These are phyloP conservation scores for Fraxinus cuspidata DNA, from an alignment of 257 asterid species.

Conservation along the genomic window DNA sequence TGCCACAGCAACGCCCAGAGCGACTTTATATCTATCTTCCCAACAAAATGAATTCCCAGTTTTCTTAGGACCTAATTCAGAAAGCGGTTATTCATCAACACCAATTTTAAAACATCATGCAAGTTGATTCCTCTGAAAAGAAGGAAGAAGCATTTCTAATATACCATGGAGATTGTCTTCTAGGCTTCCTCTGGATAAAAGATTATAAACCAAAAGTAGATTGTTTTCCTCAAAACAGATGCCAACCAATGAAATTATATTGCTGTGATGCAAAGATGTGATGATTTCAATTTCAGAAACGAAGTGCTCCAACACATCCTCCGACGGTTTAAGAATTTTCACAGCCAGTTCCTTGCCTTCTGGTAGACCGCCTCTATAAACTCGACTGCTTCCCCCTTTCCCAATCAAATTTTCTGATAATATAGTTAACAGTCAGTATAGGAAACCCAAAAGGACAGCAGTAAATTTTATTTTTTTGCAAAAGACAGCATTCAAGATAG, in stretches of 20 bases:
- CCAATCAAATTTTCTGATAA: conserved; percentile 77
- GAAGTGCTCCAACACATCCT: conserved; percentile 63
- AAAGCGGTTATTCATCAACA: conserved; percentile 21
- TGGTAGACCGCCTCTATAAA: conserved; percentile 69
- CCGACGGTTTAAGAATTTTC: conserved; percentile 73
- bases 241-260: conserved; percentile 71
- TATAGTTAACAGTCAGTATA: conserved; percentile 12
- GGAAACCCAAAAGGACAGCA: conserved; percentile 10
- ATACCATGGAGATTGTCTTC: conserved; percentile 91
- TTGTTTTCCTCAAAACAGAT: conserved; percentile 69
- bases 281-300: conserved; percentile 77
- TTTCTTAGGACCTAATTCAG: conserved; percentile 47
- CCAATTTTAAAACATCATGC: conserved; percentile 5
- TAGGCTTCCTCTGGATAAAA: conserved; percentile 84
- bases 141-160: conserved; percentile 21
- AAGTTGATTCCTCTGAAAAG: conserved; percentile 11
- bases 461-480: not conserved
- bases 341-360: conserved; percentile 74
- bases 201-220: conserved; percentile 75
- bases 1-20: conserved; percentile 91
- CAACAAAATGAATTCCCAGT: conserved; percentile 48
- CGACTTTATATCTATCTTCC: conserved; percentile 80
- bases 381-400: conserved; percentile 88
- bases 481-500: conserved; percentile 15
- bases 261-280: conserved; percentile 66